Evolutionary conservation across 2,329 filamentous ascomycete species (phyloP), one percentile per base, ranked within the genome.

Genomic region (Sporothrix luriei): DNA sequence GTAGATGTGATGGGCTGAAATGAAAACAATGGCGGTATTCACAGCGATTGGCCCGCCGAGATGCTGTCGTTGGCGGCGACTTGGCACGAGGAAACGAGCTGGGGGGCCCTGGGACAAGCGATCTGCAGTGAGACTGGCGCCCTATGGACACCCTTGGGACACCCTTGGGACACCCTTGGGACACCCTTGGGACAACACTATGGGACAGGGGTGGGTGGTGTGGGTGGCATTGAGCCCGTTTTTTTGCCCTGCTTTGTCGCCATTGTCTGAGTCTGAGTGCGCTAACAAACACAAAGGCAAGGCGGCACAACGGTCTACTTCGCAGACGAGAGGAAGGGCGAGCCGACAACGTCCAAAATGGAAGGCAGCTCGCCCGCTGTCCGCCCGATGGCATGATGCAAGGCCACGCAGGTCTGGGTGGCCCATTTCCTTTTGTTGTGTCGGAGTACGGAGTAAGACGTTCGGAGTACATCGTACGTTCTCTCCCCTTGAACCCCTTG

Each of bases 91-190:
- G 33, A 33, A 7, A 33, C 33, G 33, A 33, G 33, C 33, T 33
- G 33, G 33, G 33, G 33, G 33, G 33, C 9, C 4, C 6, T 33
- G 33, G 26, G 51, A 54, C 7, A 33, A n/a, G 21, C 16, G 29
- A 59, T 59, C 55, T 59, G 55, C 55, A 29, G 52, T 40, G 55
- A 59, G 55, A 59, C 29, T 29, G 54, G 29, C 54, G 55, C 55
- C 55, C 33, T 59, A 59, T n/a, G n/a, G n/a, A n/a, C n/a, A n/a
- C n/a, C n/a, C n/a, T n/a, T n/a, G n/a, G n/a, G n/a, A n/a, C n/a
- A n/a, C n/a, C n/a, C n/a, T n/a, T n/a, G n/a, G n/a, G n/a, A n/a
- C n/a, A n/a, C n/a, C n/a, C n/a, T n/a, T n/a, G n/a, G n/a, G n/a
- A n/a, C n/a, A n/a, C n/a, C n/a, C n/a, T n/a, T n/a, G n/a, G n/a